These are phyloP conservation scores for Plasmodium blacklocki DNA, from an alignment of 169 alveolate species.

Conservation along the genomic window DNA sequence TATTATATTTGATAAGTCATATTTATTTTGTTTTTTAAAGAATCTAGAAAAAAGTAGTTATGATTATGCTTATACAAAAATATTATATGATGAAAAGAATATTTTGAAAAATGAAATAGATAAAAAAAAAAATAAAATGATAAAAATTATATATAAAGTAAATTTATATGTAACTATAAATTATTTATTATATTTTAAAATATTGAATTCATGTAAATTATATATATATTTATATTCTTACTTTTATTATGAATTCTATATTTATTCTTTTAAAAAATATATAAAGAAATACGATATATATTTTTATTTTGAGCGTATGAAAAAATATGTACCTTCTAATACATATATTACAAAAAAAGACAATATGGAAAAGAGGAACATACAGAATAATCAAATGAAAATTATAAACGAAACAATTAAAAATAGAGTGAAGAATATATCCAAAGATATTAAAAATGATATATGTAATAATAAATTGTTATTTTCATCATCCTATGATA, in stretches of 20 bases:
- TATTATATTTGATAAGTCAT: slow-evolving; percentile 8
- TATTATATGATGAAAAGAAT: slow-evolving; percentile 32
- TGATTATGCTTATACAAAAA: slow-evolving; percentile 69
- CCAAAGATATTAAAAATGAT: no score
- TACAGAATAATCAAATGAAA: not conserved
- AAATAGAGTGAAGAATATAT: not conserved
- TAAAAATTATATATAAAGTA: slow-evolving; percentile 47
- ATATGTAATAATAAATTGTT: no score
- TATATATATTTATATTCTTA: slow-evolving; percentile 40
- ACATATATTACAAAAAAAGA: no score
- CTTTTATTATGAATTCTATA: slow-evolving; percentile 66
- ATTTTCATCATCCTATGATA: no score
- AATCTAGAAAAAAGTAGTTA: slow-evolving; percentile 67
- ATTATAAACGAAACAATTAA: not conserved
- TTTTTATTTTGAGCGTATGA: not conserved
- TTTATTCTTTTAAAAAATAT: slow-evolving; percentile 62
- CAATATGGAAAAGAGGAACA: not conserved
- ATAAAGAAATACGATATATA: slow-evolving; percentile 2
- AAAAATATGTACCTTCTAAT: not conserved
- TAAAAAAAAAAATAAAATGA: slow-evolving; percentile 37
- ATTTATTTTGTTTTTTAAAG: slow-evolving; percentile 43
- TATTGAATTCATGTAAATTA: slow-evolving; percentile 46
- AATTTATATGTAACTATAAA: slow-evolving; percentile 59
- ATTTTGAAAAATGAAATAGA: slow-evolving; percentile 21
- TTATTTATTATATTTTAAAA: slow-evolving; percentile 65